phyloP scores from a whole-genome alignment of 2,329 filamentous ascomycete genomes.

The Claviceps quebecensis region DNA sequence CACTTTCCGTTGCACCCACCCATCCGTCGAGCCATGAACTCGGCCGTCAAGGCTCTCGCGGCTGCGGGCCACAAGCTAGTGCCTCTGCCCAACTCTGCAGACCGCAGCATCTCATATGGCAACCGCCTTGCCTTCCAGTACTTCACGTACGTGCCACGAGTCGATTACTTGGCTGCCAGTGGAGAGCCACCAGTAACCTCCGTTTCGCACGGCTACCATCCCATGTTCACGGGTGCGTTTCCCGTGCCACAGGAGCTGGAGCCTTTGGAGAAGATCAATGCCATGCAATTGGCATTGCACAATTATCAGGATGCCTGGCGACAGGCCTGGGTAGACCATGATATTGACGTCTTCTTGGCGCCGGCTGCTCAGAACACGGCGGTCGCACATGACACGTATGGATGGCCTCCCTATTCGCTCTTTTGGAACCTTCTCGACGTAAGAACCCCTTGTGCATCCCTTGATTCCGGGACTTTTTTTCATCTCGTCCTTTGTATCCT shows the following conservation, averaged over 20 bases:
- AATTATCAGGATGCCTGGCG: constrained; percentile 26
- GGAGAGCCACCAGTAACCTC: neutral
- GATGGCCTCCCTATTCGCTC: constrained; percentile 29
- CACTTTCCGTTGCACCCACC: constrained; percentile 36
- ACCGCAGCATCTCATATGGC: constrained; percentile 1
- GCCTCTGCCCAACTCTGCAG: constrained; percentile 13
- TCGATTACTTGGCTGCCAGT: neutral
- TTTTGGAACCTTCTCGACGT: constrained; percentile 39
- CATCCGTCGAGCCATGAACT: constrained; percentile 29
- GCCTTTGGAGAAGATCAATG: constrained; percentile 21
- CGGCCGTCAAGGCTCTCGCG: constrained; percentile 23
- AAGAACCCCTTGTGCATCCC: neutral
- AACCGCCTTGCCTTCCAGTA: constrained; percentile 7
- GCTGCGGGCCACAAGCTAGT: constrained; percentile 31
- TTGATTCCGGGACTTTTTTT: neutral
- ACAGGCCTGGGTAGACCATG: constrained; percentile 24
- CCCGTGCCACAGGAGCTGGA: constrained; percentile 8
- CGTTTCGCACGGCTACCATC: neutral
- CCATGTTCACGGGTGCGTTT: neutral
- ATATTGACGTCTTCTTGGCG: constrained; percentile 36
- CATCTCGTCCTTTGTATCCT: neutral
- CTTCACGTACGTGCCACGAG: neutral
- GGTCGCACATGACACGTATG: constrained; percentile 36
- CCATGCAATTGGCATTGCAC: constrained; percentile 10
- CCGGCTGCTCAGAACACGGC: constrained; percentile 35